Evolutionary conservation across 1,284 basidiomycete species (phyloP).

Genomic region (Trichosporon faecale): DNA sequence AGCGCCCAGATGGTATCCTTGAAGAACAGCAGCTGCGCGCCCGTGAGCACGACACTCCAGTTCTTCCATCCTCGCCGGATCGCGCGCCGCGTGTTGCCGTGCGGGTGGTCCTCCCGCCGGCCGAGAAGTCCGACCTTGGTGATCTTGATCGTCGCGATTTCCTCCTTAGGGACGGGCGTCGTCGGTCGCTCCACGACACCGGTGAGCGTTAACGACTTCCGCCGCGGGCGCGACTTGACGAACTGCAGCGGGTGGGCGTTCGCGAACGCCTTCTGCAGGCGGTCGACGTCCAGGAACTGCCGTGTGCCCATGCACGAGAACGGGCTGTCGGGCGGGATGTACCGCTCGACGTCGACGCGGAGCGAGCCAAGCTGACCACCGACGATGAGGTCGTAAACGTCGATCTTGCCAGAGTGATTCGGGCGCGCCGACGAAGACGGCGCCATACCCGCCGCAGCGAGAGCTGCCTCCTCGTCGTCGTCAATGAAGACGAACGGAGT

Average conservation of each 20-base stretch:
- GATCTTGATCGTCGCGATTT: slow-evolving; percentile 61
- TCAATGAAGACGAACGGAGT: slow-evolving; percentile 88
- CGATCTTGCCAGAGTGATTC: slow-evolving; percentile 62
- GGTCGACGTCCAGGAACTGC: slow-evolving; percentile 66
- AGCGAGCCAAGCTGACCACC: slow-evolving; percentile 70
- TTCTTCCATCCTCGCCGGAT: slow-evolving; percentile 76
- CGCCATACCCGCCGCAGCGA: slow-evolving; percentile 16
- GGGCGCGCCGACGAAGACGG: background rate
- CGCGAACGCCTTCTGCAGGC: slow-evolving; percentile 67
- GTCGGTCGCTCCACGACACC: background rate
- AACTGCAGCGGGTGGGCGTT: slow-evolving; percentile 67
- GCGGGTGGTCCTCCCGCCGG: slow-evolving; percentile 59
- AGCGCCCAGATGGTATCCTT: slow-evolving; percentile 73
- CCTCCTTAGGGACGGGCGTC: slow-evolving; percentile 20
- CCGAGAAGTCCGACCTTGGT: slow-evolving; percentile 78
- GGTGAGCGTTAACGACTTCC: slow-evolving; percentile 22
- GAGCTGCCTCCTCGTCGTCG: slow-evolving; percentile 25
- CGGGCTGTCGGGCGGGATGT: slow-evolving; percentile 67
- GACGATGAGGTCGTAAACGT: slow-evolving; percentile 87
- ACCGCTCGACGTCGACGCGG: slow-evolving; percentile 66
- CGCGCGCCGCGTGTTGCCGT: background rate
- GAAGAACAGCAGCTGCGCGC: slow-evolving; percentile 87
- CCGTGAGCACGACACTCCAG: slow-evolving; percentile 82
- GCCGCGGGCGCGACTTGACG: slow-evolving; percentile 19
- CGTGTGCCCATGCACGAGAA: slow-evolving; percentile 72